Evolutionary conservation across 257 asterid genomes (phyloP), one percentile per base, ranked within the genome.

Genomic region (Solanum clarkiae): DNA sequence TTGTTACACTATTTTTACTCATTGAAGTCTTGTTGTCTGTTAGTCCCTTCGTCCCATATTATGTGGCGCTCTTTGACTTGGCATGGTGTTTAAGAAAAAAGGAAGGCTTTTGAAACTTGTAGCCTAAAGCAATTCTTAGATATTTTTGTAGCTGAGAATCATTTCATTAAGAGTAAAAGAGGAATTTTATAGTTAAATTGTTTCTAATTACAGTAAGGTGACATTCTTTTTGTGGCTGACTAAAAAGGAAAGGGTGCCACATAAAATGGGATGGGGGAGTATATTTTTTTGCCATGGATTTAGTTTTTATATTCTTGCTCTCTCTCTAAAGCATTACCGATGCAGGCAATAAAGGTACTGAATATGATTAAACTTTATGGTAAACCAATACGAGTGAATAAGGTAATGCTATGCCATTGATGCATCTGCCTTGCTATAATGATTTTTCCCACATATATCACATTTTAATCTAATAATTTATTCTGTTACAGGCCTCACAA

Each of bases 361-460:
- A 96, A 96, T 88, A 96, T 96, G 99, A 93, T 93, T 86, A 94
- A 96, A 90, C 88, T 96, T 81, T 90, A 87, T 82, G 98, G 99
- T 88, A 96, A 96, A 89, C 92, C 98, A 82, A 94, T 96, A 80
- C 91, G 97, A 82, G 99, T 94, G 77, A 94, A 96, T 84, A 96
- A 96, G 98, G 98, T 96, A 86, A 65, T 69, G 36, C 15, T 68
- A n/a, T 59, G 62, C 15, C 16, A 13, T 45, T 80, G 32, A 45
- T 45, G 69, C 24, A 5, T 24, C 12, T 75, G 29, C 70, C 22
- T 54, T 24, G 49, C 74, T 59, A 54, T 85, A 42, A 10, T 81
- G 72, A 69, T 11, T 54, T 49, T 36, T 71, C 14, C 5, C 57
- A 14, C 26, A 10, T 55, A 14, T 4, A 55, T 49, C 17, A 63